Evolutionary conservation across 1,284 basidiomycete species (phyloP).

Genomic region (Mycena citricolor): DNA sequence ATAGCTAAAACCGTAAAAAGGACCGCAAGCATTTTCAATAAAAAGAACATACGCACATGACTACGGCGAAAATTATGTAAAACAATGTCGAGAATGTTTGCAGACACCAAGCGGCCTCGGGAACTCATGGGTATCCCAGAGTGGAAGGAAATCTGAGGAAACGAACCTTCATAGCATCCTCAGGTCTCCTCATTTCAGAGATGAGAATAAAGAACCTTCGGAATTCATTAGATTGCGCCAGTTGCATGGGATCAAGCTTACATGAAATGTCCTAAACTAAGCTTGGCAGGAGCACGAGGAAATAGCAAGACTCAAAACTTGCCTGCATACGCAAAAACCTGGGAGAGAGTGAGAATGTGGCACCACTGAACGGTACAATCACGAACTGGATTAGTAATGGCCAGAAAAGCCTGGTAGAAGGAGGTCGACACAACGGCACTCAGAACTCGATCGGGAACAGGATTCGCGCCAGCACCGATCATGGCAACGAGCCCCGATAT

Average conservation of each 20-base stretch:
- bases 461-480: conserved; percentile 51
- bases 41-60: conserved; percentile 35
- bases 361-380: conserved; percentile 13
- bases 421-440: conserved; percentile 39
- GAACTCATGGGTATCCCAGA: conserved; percentile 20
- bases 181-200: conserved; percentile 51
- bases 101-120: conserved; percentile 48
- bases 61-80: conserved; percentile 49
- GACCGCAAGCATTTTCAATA: not conserved
- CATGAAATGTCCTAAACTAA: conserved; percentile 51
- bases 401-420: conserved; percentile 52
- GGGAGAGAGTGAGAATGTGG: conserved; percentile 1
- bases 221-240: not conserved
- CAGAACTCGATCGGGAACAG: conserved; percentile 43
- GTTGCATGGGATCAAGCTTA: conserved; percentile 25
- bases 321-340: conserved; percentile 59
- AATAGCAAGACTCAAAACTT: too few species aligned
- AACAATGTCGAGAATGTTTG: conserved; percentile 52
- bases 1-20: conserved; percentile 32
- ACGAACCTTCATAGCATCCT: conserved; percentile 55
- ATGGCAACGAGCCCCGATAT: conserved; percentile 47
- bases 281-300: conserved; percentile 5
- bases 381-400: conserved; percentile 52
- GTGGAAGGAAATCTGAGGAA: not conserved
- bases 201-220: conserved; percentile 54